A percentile compares a stretch with the other conserved stretches of the same genome.
These are phyloP conservation scores for Apophysomyces variabilis DNA, from an alignment of 371 early-diverging fungal species.

Conservation along the genomic window DNA sequence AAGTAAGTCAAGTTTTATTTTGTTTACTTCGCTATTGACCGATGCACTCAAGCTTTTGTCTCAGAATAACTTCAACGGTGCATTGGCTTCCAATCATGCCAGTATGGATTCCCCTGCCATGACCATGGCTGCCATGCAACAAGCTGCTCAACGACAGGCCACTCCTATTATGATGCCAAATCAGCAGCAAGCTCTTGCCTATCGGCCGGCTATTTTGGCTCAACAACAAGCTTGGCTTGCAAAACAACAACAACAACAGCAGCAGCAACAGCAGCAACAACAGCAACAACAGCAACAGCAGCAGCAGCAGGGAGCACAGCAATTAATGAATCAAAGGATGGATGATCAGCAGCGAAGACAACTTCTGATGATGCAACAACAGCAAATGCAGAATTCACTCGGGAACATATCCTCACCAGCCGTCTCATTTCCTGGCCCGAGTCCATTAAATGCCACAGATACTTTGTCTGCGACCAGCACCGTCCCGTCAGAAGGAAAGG, in stretches of 20 bases:
- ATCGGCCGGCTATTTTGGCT: conserved; percentile 23
- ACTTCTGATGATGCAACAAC: conserved; percentile 31
- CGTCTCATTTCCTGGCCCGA: conserved; percentile 1
- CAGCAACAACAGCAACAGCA: conserved; percentile 14
- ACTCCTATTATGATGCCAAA: conserved; percentile 23
- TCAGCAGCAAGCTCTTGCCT: conserved; percentile 19
- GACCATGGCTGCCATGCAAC: conserved; percentile 18
- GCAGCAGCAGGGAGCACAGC: conserved; percentile 20
- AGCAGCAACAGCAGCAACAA: conserved; percentile 24
- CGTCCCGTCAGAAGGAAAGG: conserved; percentile 13
- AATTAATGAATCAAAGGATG: conserved; percentile 25
- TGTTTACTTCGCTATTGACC: not conserved
- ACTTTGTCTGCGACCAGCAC: not conserved
- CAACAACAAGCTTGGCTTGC: conserved; percentile 36
- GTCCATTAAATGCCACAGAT: conserved; percentile 11
- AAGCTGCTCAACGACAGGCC: conserved; percentile 3
- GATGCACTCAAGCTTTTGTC: conserved; percentile 1
- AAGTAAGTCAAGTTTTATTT: conserved; percentile 16
- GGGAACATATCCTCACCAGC: not conserved
- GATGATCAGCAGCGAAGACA: conserved; percentile 36
- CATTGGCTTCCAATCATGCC: conserved; percentile 12
- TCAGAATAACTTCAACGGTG: conserved; percentile 4
- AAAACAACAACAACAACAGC: conserved; percentile 36
- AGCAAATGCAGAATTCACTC: conserved; percentile 27
- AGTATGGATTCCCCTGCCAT: conserved; percentile 21